These are phyloP conservation scores for Trichomonas tenax DNA, from an alignment of 208 protist species.

Conservation along the genomic window DNA sequence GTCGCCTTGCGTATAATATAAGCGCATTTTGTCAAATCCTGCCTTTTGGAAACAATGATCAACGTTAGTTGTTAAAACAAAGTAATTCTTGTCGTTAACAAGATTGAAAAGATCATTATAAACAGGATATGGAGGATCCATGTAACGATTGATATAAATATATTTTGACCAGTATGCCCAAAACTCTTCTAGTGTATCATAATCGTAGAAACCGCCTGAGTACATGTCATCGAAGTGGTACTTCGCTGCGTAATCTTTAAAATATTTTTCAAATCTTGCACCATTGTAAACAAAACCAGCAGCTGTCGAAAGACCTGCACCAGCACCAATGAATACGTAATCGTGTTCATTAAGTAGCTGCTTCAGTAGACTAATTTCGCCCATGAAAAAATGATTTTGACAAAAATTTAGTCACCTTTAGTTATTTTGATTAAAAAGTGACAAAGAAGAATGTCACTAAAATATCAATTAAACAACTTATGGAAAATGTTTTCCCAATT, in stretches of 20 bases:
- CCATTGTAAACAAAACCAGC: neutral
- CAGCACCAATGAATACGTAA: neutral
- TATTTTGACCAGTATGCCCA: neutral
- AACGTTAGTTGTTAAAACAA: neutral
- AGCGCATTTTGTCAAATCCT: neutral
- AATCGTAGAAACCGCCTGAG: neutral
- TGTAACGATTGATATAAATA: neutral
- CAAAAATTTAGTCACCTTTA: neutral
- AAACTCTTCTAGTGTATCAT: neutral
- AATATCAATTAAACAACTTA: no score
- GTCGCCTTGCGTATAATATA: neutral
- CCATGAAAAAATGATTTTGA: neutral
- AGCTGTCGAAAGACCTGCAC: neutral
- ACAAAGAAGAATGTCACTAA: neutral
- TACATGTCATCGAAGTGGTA: neutral
- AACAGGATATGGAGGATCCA: neutral
- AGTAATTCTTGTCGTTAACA: neutral
- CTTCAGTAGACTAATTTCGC: neutral
- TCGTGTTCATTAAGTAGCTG: neutral
- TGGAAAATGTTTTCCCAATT: no score
- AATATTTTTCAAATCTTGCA: neutral
- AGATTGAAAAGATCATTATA: neutral
- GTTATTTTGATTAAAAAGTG: neutral
- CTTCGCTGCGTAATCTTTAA: neutral
- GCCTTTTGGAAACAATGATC: neutral